These are phyloP conservation scores for Monilinia vaccinii-corymbosi DNA, from an alignment of 2,329 filamentous ascomycete genomes.

Conservation along the genomic window DNA sequence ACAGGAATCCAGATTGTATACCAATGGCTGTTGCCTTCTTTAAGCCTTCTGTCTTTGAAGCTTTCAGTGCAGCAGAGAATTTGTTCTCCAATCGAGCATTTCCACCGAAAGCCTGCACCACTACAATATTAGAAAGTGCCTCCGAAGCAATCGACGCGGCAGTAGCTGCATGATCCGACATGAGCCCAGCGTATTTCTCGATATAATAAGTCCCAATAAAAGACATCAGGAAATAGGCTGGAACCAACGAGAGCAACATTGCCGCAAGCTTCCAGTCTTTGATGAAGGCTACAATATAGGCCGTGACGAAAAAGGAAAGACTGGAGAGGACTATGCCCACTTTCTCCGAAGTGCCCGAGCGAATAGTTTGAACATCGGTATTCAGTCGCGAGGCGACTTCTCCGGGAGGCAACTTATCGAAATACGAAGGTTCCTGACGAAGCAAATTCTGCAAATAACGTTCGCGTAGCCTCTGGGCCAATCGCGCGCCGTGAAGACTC, in stretches of 20 bases:
- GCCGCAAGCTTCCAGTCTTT: slow-evolving; percentile 44
- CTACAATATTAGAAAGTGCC: slow-evolving; percentile 39
- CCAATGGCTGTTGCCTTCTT: slow-evolving; percentile 42
- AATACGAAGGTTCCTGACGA: slow-evolving; percentile 44
- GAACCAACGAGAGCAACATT: slow-evolving; percentile 31
- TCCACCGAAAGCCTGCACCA: slow-evolving; percentile 45
- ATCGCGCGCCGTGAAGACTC: slow-evolving; percentile 45
- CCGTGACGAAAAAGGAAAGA: slow-evolving; percentile 47
- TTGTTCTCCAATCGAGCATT: slow-evolving; percentile 39
- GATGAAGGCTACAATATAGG: slow-evolving; percentile 51
- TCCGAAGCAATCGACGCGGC: slow-evolving; percentile 45
- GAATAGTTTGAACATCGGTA: slow-evolving; percentile 47
- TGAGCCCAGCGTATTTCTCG: slow-evolving; percentile 35
- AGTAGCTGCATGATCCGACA: slow-evolving; percentile 38
- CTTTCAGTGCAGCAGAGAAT: slow-evolving; percentile 37
- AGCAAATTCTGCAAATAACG: slow-evolving; percentile 42
- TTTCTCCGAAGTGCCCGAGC: slow-evolving; percentile 50
- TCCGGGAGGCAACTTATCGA: slow-evolving; percentile 43
- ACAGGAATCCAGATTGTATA: slow-evolving; percentile 40
- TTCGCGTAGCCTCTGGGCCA: slow-evolving; percentile 45
- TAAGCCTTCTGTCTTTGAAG: slow-evolving; percentile 35
- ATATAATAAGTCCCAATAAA: slow-evolving; percentile 40
- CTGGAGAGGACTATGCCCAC: slow-evolving; percentile 47
- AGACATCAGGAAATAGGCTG: slow-evolving; percentile 29
- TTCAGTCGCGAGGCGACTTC: slow-evolving; percentile 42